phyloP scores from a whole-genome alignment of 208 protist species.

The Wallacemonas sp. region DNA sequence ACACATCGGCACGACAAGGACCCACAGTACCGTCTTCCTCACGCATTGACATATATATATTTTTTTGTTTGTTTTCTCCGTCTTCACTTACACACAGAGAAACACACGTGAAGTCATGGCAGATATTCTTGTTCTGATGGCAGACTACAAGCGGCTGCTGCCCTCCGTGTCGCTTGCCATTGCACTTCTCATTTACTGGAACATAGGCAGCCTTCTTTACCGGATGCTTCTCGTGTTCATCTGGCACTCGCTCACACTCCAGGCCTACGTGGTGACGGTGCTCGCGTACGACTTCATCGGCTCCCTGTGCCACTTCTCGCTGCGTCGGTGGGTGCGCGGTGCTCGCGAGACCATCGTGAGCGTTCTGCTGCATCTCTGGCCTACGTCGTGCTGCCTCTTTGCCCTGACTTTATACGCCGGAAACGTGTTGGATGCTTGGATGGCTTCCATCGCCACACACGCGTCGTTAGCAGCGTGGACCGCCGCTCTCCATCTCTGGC shows the following conservation, averaged over 20 bases:
- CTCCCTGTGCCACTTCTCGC: background rate
- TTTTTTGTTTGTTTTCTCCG: conserved; percentile 13
- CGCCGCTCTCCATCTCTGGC: conserved; percentile 21
- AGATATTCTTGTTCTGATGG: conserved; percentile 13
- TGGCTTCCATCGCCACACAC: conserved; percentile 24
- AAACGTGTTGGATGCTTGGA: conserved; percentile 32
- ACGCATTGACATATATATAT: background rate
- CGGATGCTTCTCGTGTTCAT: conserved; percentile 2
- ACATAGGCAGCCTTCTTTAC: conserved; percentile 34
- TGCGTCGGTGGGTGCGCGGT: background rate
- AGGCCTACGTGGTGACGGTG: conserved; percentile 11
- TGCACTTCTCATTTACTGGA: conserved; percentile 55
- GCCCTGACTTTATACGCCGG: conserved; percentile 6
- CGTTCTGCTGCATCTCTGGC: background rate
- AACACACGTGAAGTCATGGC: too few relatives aligned
- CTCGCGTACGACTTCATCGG: background rate
- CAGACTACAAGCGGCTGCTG: conserved; percentile 14
- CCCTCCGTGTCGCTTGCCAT: background rate
- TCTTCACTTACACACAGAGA: too few relatives aligned
- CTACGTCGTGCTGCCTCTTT: background rate
- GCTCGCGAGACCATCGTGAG: background rate
- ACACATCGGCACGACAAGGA: too few relatives aligned
- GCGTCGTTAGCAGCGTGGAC: conserved; percentile 31
- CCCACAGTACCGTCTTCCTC: background rate
- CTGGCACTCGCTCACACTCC: conserved; percentile 17